A percentile compares a stretch with the other conserved stretches of the same genome.
Evolutionary conservation across 345 rosid genomes (phyloP).

Genomic region (Limnanthes douglasii): DNA sequence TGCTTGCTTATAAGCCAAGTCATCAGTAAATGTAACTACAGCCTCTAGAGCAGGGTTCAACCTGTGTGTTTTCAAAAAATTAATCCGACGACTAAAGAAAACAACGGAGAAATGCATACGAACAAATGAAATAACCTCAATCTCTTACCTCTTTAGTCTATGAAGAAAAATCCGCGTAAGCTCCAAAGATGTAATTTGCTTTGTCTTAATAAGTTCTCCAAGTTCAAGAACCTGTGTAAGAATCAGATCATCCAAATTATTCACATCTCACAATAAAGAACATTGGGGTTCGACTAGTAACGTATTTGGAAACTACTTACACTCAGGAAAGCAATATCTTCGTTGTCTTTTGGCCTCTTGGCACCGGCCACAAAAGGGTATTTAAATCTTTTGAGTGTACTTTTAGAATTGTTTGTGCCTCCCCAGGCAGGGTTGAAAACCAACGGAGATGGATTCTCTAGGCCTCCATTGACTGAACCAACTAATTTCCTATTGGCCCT

Average conservation of each 20-base stretch:
- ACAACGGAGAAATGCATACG: neutral
- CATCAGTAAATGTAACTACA: constrained; percentile 65
- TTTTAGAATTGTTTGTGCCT: constrained; percentile 9
- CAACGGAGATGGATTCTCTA: constrained; percentile 51
- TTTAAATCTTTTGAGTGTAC: constrained; percentile 23
- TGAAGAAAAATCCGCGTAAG: constrained; percentile 42
- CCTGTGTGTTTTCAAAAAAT: constrained; percentile 19
- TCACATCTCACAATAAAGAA: neutral
- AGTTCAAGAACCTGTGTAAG: constrained; percentile 58
- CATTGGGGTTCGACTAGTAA: too few species aligned
- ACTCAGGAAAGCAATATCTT: constrained; percentile 77
- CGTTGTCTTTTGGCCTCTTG: constrained; percentile 30
- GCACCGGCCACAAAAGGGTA: constrained; percentile 22
- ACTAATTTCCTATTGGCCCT: constrained; percentile 49
- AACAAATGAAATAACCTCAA: neutral
- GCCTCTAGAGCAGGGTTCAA: constrained; percentile 60
- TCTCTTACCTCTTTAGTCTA: constrained; percentile 47
- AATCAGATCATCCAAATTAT: constrained; percentile 1
- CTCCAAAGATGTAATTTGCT: constrained; percentile 53
- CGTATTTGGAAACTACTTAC: constrained; percentile 15
- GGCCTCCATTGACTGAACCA: constrained; percentile 54
- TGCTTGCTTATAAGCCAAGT: constrained; percentile 71
- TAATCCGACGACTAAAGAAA: constrained; percentile 5
- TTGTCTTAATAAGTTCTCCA: constrained; percentile 59
- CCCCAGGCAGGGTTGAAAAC: constrained; percentile 57